Evolutionary conservation across 805 yeast species (phyloP), one percentile per base, ranked within the genome.

Genomic region (Starmerella davenportii): DNA sequence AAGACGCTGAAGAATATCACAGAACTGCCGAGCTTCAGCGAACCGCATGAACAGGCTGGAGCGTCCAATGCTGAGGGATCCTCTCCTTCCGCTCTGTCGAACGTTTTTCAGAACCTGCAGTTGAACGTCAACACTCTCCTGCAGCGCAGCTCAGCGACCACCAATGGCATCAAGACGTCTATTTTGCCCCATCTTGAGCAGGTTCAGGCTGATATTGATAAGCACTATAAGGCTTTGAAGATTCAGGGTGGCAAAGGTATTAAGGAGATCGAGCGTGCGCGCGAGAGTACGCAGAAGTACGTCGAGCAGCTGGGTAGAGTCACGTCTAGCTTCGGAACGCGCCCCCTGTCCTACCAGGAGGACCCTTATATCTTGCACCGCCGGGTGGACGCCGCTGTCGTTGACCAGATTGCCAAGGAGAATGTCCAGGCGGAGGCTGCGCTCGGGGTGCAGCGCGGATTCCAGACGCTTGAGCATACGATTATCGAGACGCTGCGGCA

Each of bases 331-430:
- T 61, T 62, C 34, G 49, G 52, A 25, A 39, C 52, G 17, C 50
- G 54, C 27, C 57, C 55, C 38, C 42, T 58, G 5, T 68, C 65
- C 24, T 55, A 58, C 38, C 51, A 54, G 34, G 54, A 53, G 29
- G 75, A 69, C 45, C 75, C 75, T 4, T 69, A 62, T 44, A 47
- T 68, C 21, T 43, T 60, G 33, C 62, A 62, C 47, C 62, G 72
- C 38, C 33, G 43, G 3, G 54, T 64, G 2, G 40, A 59, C 21
- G 48, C 52, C 33, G 53, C 59, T 34, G 63, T 69, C 4, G 58
- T 56, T 11, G 52, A 48, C 21, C 74, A 69, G 51, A 46, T 69
- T 21, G 52, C 51, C 30, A 61, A 61, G 45, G 74, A 70, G 49
- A 67, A 69, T 49, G 45, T 49, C 19, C 66, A 65, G 43, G 53